Evolutionary conservation across 352 stramenopile species (phyloP).

Genomic region (Globisporangium sylvaticum): DNA sequence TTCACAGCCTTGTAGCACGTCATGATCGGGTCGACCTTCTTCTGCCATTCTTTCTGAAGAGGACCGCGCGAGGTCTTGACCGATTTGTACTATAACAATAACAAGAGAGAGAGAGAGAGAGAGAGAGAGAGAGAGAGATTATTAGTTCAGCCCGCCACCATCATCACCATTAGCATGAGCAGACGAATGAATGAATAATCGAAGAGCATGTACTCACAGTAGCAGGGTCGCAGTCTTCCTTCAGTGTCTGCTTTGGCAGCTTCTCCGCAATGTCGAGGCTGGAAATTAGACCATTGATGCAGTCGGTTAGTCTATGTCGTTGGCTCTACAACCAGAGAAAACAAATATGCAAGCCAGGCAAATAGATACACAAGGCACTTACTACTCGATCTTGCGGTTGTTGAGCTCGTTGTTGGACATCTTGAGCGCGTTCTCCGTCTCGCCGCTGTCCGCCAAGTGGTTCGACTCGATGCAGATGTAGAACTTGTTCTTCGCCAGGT

Average conservation of each 20-base stretch:
- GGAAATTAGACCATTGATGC: background rate
- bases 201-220: slow-evolving; percentile 24
- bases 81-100: slow-evolving; percentile 51
- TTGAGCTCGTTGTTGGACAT: slow-evolving; percentile 71
- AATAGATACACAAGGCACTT: slow-evolving; percentile 16
- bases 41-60: slow-evolving; percentile 58
- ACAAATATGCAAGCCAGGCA: background rate
- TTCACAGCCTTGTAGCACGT: slow-evolving; percentile 86
- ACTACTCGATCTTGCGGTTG: slow-evolving; percentile 74
- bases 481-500: slow-evolving; percentile 85
- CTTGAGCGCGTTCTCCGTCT: slow-evolving; percentile 62
- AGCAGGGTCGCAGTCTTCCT: slow-evolving; percentile 60
- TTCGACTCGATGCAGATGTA: slow-evolving; percentile 84
- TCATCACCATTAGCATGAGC: background rate
- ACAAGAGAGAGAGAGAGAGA: background rate
- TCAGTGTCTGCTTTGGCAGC: slow-evolving; percentile 70
- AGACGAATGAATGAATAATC: slow-evolving; percentile 5
- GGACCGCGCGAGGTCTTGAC: slow-evolving; percentile 69
- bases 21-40: slow-evolving; percentile 73
- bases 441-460: slow-evolving; percentile 54
- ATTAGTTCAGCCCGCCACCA: background rate
- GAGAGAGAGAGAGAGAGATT: background rate
- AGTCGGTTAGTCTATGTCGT: background rate
- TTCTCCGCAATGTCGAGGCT: slow-evolving; percentile 78
- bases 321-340: background rate